Conservation (phyloP, 192 early-diverging fungal genomes). For the Podila epicladia region DNA sequence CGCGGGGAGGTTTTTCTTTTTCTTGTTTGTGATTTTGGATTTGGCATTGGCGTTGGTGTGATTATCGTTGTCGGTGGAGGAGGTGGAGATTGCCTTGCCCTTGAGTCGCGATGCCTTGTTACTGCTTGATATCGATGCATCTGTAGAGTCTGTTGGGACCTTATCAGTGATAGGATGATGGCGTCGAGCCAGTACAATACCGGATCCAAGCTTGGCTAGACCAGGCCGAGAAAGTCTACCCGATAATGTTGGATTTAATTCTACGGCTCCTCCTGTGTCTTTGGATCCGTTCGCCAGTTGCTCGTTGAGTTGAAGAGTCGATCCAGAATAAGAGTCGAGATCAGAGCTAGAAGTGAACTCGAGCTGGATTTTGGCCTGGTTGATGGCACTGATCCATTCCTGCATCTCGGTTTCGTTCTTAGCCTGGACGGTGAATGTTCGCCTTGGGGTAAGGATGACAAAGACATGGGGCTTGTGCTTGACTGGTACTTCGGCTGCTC, state of each 20-base stretch:
- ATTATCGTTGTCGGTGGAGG: not conserved
- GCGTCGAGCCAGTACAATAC: not conserved
- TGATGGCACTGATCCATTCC: conserved; percentile 68
- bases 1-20: not conserved
- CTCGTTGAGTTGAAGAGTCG: conserved; percentile 11
- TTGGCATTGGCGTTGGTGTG: not conserved
- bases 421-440: conserved; percentile 79
- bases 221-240: too few relatives aligned
- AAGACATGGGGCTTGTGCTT: conserved; percentile 78
- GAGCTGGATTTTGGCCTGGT: conserved; percentile 47
- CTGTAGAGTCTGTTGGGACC: conserved; percentile 5
- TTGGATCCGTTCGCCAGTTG: not conserved
- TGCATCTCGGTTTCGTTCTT: conserved; percentile 63
- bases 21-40: not conserved
- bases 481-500: conserved; percentile 74
- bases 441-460: conserved; percentile 76
- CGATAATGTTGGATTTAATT: not conserved
- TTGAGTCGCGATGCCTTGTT: not conserved
- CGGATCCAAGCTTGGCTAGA: not conserved
- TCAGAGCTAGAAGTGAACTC: conserved; percentile 44
- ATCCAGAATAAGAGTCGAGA: conserved; percentile 37
- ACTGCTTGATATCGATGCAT: not conserved
- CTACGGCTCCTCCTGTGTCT: not conserved
- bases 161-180: conserved; percentile 1
- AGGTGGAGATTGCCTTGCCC: not conserved